Conservation (phyloP, 441 rosid species). For the Oxalis stricta region DNA sequence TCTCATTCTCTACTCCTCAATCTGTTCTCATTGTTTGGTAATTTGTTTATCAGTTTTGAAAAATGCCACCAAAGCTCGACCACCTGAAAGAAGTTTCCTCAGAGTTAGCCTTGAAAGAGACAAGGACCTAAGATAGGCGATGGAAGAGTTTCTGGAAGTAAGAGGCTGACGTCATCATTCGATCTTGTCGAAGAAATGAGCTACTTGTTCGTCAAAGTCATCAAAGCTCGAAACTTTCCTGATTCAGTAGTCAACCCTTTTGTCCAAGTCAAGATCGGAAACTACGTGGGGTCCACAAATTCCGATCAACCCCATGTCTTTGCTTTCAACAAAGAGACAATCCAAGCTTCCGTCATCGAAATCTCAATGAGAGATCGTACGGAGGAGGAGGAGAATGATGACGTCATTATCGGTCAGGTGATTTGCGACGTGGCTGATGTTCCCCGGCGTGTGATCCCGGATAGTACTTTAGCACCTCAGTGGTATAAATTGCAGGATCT, state of each 20-base stretch:
- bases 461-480: conserved; percentile 15
- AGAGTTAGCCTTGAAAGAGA: conserved; percentile 13
- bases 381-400: not conserved
- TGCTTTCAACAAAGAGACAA: conserved; percentile 8
- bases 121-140: conserved; percentile 12
- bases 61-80: conserved; percentile 2
- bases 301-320: conserved; percentile 9
- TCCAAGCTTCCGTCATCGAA: conserved; percentile 8
- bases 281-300: conserved; percentile 13
- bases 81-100: conserved; percentile 1
- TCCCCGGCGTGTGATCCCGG: conserved; percentile 10
- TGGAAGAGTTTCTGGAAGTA: conserved; percentile 14
- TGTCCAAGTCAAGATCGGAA: conserved; percentile 13
- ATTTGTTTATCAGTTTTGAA: too few species aligned
- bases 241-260: conserved; percentile 5
- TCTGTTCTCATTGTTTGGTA: too few species aligned
- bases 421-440: conserved; percentile 6
- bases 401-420: conserved; percentile 4
- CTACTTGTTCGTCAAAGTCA: conserved; percentile 10
- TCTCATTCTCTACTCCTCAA: too few species aligned
- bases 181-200: conserved; percentile 17
- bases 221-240: conserved; percentile 8
- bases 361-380: conserved; percentile 8
- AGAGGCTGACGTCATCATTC: conserved; percentile 12
- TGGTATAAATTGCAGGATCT: conserved; percentile 12